Conservation (phyloP, 441 rosid genomes). For the Arabidopsis lyrata region DNA sequence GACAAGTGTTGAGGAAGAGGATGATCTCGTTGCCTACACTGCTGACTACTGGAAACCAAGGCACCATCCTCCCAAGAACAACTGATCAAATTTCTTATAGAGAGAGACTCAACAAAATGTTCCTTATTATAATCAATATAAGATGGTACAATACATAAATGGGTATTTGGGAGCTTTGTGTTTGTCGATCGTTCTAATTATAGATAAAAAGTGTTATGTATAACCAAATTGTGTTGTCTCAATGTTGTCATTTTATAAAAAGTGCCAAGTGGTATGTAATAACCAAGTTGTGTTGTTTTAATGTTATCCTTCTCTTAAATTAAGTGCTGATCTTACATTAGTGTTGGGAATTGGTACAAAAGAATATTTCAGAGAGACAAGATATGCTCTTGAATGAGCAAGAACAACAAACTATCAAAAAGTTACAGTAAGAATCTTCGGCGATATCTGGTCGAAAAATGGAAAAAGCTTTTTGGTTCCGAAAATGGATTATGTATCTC, state of each 20-base stretch:
- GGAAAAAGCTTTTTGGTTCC: background rate
- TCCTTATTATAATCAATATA: background rate
- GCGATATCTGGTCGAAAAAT: background rate
- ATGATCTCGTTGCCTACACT: constrained; percentile 67
- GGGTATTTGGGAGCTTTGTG: constrained; percentile 15
- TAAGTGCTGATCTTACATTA: background rate
- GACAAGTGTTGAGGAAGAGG: constrained; percentile 40
- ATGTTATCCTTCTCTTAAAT: background rate
- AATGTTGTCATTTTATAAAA: constrained; percentile 5
- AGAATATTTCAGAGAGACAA: background rate
- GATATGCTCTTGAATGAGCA: constrained; percentile 1
- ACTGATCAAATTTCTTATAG: constrained; percentile 39
- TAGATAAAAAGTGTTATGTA: constrained; percentile 7
- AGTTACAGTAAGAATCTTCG: background rate
- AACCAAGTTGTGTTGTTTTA: constrained; percentile 7
- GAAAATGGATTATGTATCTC: background rate
- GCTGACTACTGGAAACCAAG: constrained; percentile 78
- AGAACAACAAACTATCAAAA: background rate
- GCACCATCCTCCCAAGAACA: constrained; percentile 88
- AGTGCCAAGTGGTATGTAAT: background rate
- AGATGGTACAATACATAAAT: background rate
- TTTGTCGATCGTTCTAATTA: constrained; percentile 15
- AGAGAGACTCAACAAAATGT: background rate
- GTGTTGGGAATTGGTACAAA: background rate
- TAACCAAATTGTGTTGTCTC: constrained; percentile 15